Conservation (phyloP, 2,329 filamentous ascomycete genomes). For the Fusarium buxicola region DNA sequence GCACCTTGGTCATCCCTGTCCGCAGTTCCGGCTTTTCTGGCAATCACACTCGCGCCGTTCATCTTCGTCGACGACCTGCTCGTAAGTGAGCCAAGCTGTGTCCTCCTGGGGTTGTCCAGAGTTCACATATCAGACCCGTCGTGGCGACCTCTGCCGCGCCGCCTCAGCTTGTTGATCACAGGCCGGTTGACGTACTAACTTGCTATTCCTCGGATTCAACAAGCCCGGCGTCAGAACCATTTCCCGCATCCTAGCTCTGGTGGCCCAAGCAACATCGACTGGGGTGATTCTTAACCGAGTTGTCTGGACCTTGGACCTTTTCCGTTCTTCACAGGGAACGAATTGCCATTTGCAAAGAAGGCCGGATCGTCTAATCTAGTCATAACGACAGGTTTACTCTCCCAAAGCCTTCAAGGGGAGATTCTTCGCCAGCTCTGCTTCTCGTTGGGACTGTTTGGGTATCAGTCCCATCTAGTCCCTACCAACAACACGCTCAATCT, state of each 20-base stretch:
- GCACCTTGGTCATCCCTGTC: constrained; percentile 40
- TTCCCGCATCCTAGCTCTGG: constrained; percentile 16
- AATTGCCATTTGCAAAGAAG: constrained; percentile 10
- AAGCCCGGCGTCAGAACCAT: constrained; percentile 18
- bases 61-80: constrained; percentile 34
- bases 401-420: constrained; percentile 11
- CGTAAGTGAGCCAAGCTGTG: constrained; percentile 31
- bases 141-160: constrained; percentile 23
- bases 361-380: constrained; percentile 7
- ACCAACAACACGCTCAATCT: constrained; percentile 46
- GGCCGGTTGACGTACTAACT: constrained; percentile 25
- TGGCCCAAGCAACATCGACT: constrained; percentile 18
- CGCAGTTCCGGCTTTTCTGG: constrained; percentile 25
- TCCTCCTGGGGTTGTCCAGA: constrained; percentile 12
- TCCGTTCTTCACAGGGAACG: constrained; percentile 5
- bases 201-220: constrained; percentile 27
- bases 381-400: constrained; percentile 8
- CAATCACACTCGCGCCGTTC: constrained; percentile 34
- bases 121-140: constrained; percentile 27
- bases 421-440: constrained; percentile 20
- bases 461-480: constrained; percentile 49
- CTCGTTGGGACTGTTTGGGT: constrained; percentile 52
- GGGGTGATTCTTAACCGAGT: constrained; percentile 13
- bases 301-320: constrained; percentile 4
- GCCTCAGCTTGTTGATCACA: constrained; percentile 34